Evolutionary conservation across 805 yeast species (phyloP).

Genomic region (Torulaspora microellipsoides): DNA sequence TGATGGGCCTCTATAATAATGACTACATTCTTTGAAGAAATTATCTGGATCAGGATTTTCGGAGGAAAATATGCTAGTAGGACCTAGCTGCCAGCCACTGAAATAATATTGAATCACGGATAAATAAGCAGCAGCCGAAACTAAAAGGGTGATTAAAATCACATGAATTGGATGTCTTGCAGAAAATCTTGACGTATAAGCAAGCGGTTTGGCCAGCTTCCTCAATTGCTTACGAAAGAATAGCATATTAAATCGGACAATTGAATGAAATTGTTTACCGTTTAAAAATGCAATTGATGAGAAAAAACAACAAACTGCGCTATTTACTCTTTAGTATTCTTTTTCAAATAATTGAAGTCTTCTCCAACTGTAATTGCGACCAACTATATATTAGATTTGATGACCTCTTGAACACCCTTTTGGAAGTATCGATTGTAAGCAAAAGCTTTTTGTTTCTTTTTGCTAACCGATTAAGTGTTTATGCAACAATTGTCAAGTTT

Average conservation of each 20-base stretch:
- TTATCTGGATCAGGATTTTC: slow-evolving; percentile 16
- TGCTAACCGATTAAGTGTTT: too few species aligned
- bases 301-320: too few species aligned
- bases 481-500: too few species aligned
- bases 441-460: neutral
- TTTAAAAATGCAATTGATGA: too few species aligned
- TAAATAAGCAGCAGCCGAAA: slow-evolving; percentile 78
- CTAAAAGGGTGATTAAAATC: slow-evolving; percentile 61
- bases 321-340: too few species aligned
- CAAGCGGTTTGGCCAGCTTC: slow-evolving; percentile 37
- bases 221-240: slow-evolving; percentile 32
- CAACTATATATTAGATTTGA: neutral
- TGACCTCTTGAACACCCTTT: neutral
- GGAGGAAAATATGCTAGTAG: slow-evolving; percentile 16
- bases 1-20: slow-evolving; percentile 22
- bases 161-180: slow-evolving; percentile 88
- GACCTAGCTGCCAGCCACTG: slow-evolving; percentile 36
- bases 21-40: slow-evolving; percentile 26
- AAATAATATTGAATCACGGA: slow-evolving; percentile 65
- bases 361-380: neutral
- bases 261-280: neutral
- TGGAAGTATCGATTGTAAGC: slow-evolving; percentile 10
- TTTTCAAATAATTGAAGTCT: too few species aligned
- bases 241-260: slow-evolving; percentile 18
- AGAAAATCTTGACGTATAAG: slow-evolving; percentile 48